Evolutionary conservation across 1,284 basidiomycete genomes (phyloP), one percentile per base, ranked within the genome.

Genomic region (Ceratobasidium sp.): DNA sequence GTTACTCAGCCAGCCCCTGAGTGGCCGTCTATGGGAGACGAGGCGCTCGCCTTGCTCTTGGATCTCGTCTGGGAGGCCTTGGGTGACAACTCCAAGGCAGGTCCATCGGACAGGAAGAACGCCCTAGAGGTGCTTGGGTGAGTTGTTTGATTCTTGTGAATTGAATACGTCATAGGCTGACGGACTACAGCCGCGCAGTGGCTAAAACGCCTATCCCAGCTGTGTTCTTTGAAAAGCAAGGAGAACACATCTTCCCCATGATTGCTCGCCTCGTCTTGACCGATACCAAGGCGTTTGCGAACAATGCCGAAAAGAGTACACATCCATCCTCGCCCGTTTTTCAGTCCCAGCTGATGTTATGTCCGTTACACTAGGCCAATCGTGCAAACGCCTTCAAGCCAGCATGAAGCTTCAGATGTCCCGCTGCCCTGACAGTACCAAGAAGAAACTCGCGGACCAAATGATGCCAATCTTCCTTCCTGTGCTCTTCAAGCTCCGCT

Each of bases 401-500:
- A 42, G 64, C 25, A 54, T 69, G 16, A 69, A 69, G 64, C 64
- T 69, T 51, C 51, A 54, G 46, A 69, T 69, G 64, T 56, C 64
- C 1, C 53, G 64, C 38, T 69, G 64, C 33, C 53, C 64, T 3
- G 14, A 14, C 5, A 11, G 18, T 3, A 69, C 64, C 14, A 69
- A 69, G 64, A 56, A 58, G 44, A 56, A 69, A 18, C 64, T 69
- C 28, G 23, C 18, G 11, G 64, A 69, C 23, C 64, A 69, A 42
- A 69, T 69, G 64, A 69, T 69, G 53, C 64, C 64, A 11, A 69
- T 69, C 5, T 69, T 56, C 53, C 44, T 69, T 16, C 53, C 53
- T 11, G 64, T 69, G 38, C 64, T 69, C 53, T 69, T 69, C 54
- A 69, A 69, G 40, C 54, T 69, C 23, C 64, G 64, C 23, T 69